Percentiles rank a stretch among this genome's conserved stretches.
Evolutionary conservation across 2,329 filamentous ascomycete genomes (phyloP).

Genomic region (Aspergillus proliferans): DNA sequence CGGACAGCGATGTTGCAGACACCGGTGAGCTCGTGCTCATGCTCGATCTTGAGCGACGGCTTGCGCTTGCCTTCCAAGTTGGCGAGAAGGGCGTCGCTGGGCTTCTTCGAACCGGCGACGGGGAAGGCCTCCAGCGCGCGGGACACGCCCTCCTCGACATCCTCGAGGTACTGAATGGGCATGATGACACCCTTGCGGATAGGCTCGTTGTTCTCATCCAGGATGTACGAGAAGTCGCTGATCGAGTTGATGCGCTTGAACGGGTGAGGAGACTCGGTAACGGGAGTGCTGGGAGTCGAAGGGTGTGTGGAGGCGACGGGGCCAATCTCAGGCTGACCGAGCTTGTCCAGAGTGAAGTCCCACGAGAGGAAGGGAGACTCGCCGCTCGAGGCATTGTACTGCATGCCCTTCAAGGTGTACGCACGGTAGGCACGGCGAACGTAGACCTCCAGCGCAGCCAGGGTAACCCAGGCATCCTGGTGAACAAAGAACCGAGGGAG

Average conservation of each 20-base stretch:
- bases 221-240: conserved; percentile 89
- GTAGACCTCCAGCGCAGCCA: conserved; percentile 93
- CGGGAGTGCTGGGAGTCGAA: conserved; percentile 74
- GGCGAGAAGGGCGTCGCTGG: conserved; percentile 56
- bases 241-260: conserved; percentile 89
- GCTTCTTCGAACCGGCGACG: conserved; percentile 48
- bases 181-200: conserved; percentile 89
- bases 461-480: conserved; percentile 85
- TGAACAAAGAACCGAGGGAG: conserved; percentile 92
- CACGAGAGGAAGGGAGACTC: conserved; percentile 74
- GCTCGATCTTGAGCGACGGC: conserved; percentile 50
- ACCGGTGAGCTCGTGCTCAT: conserved; percentile 72
- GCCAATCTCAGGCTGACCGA: conserved; percentile 85
- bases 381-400: conserved; percentile 69
- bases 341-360: conserved; percentile 93
- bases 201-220: conserved; percentile 67
- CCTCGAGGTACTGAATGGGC: conserved; percentile 87
- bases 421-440: conserved; percentile 94
- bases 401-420: conserved; percentile 80
- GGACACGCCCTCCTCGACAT: conserved; percentile 78
- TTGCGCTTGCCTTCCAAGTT: conserved; percentile 70
- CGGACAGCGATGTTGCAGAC: conserved; percentile 89
- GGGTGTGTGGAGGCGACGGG: conserved; percentile 69
- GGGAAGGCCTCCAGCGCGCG: conserved; percentile 83
- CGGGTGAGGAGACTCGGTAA: conserved; percentile 48